A percentile compares a stretch with the other conserved stretches of the same genome.
Conservation (phyloP, 345 rosid species). For the Gynandropsis gynandra region DNA sequence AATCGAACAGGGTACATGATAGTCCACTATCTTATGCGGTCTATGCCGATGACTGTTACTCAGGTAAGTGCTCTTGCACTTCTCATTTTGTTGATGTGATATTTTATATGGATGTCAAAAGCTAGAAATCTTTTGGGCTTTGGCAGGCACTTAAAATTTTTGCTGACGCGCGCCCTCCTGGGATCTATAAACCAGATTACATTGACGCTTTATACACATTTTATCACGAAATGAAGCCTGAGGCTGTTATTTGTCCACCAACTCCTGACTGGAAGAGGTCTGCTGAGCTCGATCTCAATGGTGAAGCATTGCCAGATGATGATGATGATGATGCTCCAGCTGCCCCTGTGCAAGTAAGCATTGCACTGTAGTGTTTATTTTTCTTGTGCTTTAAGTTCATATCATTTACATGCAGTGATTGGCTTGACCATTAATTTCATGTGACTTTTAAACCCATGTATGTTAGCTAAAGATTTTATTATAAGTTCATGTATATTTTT, state of each 20-base stretch:
- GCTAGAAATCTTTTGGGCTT: slow-evolving; percentile 17
- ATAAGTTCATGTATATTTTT: no score
- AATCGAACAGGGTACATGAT: slow-evolving; percentile 98
- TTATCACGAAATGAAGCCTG: slow-evolving; percentile 91
- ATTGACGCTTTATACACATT: slow-evolving; percentile 72
- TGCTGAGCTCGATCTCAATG: slow-evolving; percentile 90
- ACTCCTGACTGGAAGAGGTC: slow-evolving; percentile 99
- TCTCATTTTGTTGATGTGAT: background rate
- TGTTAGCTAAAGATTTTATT: slow-evolving; percentile 13
- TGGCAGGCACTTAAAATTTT: slow-evolving; percentile 73
- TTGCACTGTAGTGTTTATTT: background rate
- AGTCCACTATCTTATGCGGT: slow-evolving; percentile 87
- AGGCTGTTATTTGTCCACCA: slow-evolving; percentile 55
- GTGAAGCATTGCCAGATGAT: slow-evolving; percentile 61
- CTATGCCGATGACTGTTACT: slow-evolving; percentile 64
- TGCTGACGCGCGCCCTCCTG: slow-evolving; percentile 92
- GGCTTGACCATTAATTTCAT: slow-evolving; percentile 9
- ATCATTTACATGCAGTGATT: background rate
- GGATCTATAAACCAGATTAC: slow-evolving; percentile 89
- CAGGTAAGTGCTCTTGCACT: slow-evolving; percentile 42
- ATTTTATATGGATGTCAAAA: slow-evolving; percentile 6
- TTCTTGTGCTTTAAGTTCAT: slow-evolving; percentile 1
- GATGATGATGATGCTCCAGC: slow-evolving; percentile 32
- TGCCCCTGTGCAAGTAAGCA: slow-evolving; percentile 26
- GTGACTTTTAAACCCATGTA: slow-evolving; percentile 10